Conservation (phyloP, 1,284 basidiomycete species). For the Papiliotrema flavescens region DNA sequence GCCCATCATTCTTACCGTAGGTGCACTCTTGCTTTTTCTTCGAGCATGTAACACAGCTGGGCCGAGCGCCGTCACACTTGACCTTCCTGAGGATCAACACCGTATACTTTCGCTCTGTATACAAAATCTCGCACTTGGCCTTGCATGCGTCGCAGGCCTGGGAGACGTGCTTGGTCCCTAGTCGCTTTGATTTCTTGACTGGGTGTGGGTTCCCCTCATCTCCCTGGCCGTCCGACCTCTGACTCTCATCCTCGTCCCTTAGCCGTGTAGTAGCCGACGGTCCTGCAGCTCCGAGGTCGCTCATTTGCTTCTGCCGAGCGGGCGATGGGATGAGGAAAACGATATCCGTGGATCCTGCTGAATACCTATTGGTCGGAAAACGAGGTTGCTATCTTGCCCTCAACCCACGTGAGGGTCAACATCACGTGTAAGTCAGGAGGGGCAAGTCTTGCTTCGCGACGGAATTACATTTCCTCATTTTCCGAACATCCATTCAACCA, state of each 20-base stretch:
- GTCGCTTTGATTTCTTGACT: neutral
- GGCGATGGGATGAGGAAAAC: neutral
- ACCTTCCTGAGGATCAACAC: constrained; percentile 13
- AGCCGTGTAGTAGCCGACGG: neutral
- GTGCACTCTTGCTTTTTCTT: constrained; percentile 11
- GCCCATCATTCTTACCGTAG: constrained; percentile 22
- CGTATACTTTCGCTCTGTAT: neutral
- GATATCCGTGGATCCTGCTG: neutral
- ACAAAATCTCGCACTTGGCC: neutral
- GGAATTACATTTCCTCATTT: neutral
- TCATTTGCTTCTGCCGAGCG: neutral
- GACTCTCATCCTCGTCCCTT: neutral
- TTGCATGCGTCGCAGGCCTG: neutral
- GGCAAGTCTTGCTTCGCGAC: neutral
- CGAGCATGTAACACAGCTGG: constrained; percentile 13
- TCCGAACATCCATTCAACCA: neutral
- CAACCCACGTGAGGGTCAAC: no score
- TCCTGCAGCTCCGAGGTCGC: neutral
- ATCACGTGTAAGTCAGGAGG: no score
- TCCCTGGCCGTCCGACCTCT: neutral
- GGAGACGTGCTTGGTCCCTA: neutral
- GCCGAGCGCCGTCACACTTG: constrained; percentile 15
- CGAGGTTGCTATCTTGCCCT: neutral
- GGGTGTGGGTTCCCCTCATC: neutral
- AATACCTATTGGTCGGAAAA: neutral